These are phyloP conservation scores for Fusarium sacchari DNA, from an alignment of 2,329 filamentous ascomycete genomes.

Conservation along the genomic window DNA sequence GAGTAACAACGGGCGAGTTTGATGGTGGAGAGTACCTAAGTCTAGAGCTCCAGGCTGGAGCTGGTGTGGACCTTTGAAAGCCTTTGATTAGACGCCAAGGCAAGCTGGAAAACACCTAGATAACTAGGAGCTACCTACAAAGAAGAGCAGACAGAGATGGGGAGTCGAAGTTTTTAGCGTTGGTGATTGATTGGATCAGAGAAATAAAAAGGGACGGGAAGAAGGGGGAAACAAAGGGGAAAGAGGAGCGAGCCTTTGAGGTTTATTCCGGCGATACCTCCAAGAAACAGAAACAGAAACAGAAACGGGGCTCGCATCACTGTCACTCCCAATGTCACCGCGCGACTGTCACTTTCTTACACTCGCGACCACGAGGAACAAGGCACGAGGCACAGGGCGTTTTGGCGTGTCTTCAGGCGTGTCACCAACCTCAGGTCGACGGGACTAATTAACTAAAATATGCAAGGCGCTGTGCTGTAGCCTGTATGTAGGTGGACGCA, in stretches of 20 bases:
- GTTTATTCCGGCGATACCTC: constrained; percentile 32
- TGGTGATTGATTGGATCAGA: not conserved
- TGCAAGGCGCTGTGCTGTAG: constrained; percentile 19
- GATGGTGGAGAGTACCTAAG: constrained; percentile 40
- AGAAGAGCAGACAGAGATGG: not conserved
- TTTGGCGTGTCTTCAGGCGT: constrained; percentile 17
- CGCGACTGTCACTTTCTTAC: constrained; percentile 17
- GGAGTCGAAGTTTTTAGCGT: not conserved
- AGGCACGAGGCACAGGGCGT: constrained; percentile 32
- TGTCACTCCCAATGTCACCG: constrained; percentile 5
- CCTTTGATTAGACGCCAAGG: constrained; percentile 33
- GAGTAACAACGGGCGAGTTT: constrained; percentile 38
- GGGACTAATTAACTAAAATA: constrained; percentile 4
- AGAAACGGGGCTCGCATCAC: not conserved
- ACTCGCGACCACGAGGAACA: constrained; percentile 23
- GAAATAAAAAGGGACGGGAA: not conserved
- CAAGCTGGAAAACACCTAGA: not conserved
- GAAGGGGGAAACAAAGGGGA: constrained; percentile 3
- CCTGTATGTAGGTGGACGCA: constrained; percentile 12
- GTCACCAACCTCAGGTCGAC: not conserved
- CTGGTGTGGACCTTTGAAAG: constrained; percentile 43
- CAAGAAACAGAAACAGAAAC: not conserved
- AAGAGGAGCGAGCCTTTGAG: constrained; percentile 35
- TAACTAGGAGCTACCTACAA: constrained; percentile 2
- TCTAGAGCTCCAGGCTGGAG: constrained; percentile 42